Percentiles rank a stretch among this genome's conserved stretches.
These are phyloP conservation scores for Paramecium biaurelia DNA, from an alignment of 73 alveolate species.

Conservation along the genomic window DNA sequence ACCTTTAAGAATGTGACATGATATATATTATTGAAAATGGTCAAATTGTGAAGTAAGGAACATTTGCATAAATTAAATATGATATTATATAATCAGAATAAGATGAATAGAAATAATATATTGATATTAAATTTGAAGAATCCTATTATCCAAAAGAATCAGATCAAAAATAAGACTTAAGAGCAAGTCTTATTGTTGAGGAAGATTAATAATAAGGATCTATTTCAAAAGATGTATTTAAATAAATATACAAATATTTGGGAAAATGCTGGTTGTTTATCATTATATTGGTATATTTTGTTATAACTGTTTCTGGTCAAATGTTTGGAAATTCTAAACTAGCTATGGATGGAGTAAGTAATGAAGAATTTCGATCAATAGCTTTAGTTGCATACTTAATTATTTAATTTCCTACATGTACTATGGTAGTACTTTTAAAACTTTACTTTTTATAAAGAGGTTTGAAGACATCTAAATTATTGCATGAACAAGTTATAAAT, in stretches of 20 bases:
- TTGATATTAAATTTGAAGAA: slow-evolving; percentile 39
- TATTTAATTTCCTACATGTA: not conserved
- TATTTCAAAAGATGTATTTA: not conserved
- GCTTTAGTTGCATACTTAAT: not conserved
- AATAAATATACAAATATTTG: not conserved
- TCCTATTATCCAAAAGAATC: not conserved
- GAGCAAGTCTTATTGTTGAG: not conserved
- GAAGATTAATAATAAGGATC: not conserved
- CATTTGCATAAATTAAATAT: slow-evolving; percentile 69
- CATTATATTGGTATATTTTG: not conserved
- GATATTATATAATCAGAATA: not conserved
- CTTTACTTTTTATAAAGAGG: not conserved
- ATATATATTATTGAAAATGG: slow-evolving; percentile 81
- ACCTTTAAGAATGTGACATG: slow-evolving; percentile 81
- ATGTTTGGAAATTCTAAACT: not conserved
- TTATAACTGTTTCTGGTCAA: not conserved
- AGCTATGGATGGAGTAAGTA: not conserved
- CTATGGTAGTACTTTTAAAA: not conserved
- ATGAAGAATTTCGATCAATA: not conserved
- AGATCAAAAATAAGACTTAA: not conserved
- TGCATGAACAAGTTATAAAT: not conserved
- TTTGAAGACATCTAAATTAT: not conserved
- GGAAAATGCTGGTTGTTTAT: not conserved
- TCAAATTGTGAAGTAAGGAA: slow-evolving; percentile 72
- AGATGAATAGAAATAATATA: not conserved